Evolutionary conservation across 2,329 filamentous ascomycete species (phyloP), one percentile per base, ranked within the genome.

Genomic region (Colletotrichum noveboracense): DNA sequence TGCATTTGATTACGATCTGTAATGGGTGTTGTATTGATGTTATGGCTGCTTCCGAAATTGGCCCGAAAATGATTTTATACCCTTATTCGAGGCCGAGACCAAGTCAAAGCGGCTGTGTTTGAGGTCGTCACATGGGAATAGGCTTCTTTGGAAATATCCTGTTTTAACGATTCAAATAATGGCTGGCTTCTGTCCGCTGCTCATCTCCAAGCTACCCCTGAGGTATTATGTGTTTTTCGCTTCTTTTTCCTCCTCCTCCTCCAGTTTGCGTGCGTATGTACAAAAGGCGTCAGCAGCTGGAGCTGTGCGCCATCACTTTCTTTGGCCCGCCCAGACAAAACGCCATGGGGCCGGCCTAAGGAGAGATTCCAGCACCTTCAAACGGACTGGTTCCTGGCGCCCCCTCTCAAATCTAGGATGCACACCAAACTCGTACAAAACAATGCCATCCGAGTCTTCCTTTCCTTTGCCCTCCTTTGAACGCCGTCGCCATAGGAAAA

Each of bases 321-420:
- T 74, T 71, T 28, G 62, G 60, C 34, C 71, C 52, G 24, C 61
- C 62, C 32, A 64, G 62, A 52, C 48, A 30, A 62, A 76, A 69
- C 65, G 71, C 74, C 74, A n/a, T 14, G 66, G 55, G 52, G 60
- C 60, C 36, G 24, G 55, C 67, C 58, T 18, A 66, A 66, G 65
- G 60, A 66, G 52, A 66, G 26, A 28, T 69, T 48, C 74, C 74
- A 76, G 66, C 61, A 66, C 60, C 68, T 68, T 70, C 67, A 48
- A 66, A 71, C 71, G 73, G 74, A 66, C 77, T 78, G 80, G 80
- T 80, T 80, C 78, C 77, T 74, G 76, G 77, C 78, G 79, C 79
- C 78, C 77, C 78, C 78, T 79, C 79, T 78, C 76, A 79, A 80
- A 80, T 82, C 80, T 80, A 82, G 80, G 78, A 76, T 79, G 70